Percentiles rank a stretch among this genome's conserved stretches.
These are phyloP conservation scores for Aspergillus sp. DNA, from an alignment of 2,329 filamentous ascomycete genomes.

Conservation along the genomic window DNA sequence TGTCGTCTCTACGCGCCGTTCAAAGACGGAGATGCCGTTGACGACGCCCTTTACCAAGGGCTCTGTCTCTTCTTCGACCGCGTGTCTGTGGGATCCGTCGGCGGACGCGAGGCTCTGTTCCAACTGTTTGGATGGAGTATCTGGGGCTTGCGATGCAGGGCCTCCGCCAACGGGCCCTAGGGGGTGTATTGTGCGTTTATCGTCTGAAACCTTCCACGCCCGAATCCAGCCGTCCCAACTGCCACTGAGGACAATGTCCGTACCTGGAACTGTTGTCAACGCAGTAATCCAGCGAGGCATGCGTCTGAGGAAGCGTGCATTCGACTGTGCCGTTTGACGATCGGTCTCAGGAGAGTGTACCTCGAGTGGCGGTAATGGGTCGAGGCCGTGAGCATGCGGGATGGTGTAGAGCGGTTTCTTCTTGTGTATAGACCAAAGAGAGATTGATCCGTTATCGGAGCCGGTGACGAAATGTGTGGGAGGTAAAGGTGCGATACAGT, in stretches of 20 bases:
- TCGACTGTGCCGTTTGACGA: constrained; percentile 54
- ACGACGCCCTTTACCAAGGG: constrained; percentile 72
- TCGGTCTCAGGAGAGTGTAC: constrained; percentile 76
- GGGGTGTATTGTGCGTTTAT: constrained; percentile 77
- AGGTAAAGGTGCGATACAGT: constrained; percentile 89
- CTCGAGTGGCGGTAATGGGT: constrained; percentile 69
- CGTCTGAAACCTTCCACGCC: constrained; percentile 81
- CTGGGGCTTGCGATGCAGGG: constrained; percentile 21
- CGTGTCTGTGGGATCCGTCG: constrained; percentile 20
- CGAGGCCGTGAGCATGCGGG: constrained; percentile 81
- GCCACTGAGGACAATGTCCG: constrained; percentile 85
- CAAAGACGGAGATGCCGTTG: constrained; percentile 86
- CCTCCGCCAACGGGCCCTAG: constrained; percentile 66
- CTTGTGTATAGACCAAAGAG: constrained; percentile 86
- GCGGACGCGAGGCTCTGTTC: constrained; percentile 39
- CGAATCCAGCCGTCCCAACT: constrained; percentile 93
- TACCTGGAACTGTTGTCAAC: constrained; percentile 82
- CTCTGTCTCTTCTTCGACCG: constrained; percentile 28
- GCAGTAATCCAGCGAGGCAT: constrained; percentile 89
- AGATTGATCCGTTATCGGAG: constrained; percentile 84
- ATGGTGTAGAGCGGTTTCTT: constrained; percentile 90
- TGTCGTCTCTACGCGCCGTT: constrained; percentile 62
- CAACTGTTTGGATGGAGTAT: constrained; percentile 39
- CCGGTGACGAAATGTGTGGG: constrained; percentile 91
- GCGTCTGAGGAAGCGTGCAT: constrained; percentile 56